A percentile compares a stretch with the other conserved stretches of the same genome.
Evolutionary conservation across 2,329 filamentous ascomycete species (phyloP).

Genomic region (Pyrenochaeta sp.): DNA sequence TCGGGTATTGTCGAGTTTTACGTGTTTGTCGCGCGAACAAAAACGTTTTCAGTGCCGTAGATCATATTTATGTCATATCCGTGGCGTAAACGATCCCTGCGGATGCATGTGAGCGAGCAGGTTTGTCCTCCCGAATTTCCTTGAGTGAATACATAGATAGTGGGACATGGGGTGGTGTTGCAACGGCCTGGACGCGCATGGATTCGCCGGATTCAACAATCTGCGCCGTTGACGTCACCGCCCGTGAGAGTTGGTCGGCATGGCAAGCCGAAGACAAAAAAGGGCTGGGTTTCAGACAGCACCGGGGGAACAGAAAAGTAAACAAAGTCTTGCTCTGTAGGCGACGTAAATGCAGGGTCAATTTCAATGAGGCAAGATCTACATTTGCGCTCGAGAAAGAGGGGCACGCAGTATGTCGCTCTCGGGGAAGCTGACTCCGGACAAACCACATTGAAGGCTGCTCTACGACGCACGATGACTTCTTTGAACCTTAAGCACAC

Average conservation of each 20-base stretch:
- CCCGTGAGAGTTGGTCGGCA: background rate
- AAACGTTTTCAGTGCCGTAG: background rate
- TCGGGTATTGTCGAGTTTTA: background rate
- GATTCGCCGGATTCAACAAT: constrained; percentile 30
- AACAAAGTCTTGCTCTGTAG: no score
- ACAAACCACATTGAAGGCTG: no score
- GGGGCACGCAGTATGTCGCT: no score
- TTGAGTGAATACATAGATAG: constrained; percentile 11
- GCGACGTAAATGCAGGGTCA: background rate
- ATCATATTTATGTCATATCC: constrained; percentile 14
- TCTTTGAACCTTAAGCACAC: no score
- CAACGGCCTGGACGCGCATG: constrained; percentile 15
- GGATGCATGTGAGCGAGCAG: constrained; percentile 16
- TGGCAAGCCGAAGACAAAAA: background rate
- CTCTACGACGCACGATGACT: no score
- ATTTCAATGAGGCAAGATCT: no score
- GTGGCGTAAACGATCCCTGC: constrained; percentile 14
- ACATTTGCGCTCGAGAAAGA: no score
- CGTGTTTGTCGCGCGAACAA: background rate
- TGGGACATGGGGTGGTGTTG: constrained; percentile 5
- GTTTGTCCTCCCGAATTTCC: constrained; percentile 24
- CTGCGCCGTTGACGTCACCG: constrained; percentile 36
- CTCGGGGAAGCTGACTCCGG: no score
- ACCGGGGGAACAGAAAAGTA: no score
- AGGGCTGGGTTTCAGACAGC: background rate